Percentiles rank a stretch among this genome's conserved stretches.
phyloP scores from a whole-genome alignment of 2,329 filamentous ascomycete species.

The Teratosphaeria viscida region DNA sequence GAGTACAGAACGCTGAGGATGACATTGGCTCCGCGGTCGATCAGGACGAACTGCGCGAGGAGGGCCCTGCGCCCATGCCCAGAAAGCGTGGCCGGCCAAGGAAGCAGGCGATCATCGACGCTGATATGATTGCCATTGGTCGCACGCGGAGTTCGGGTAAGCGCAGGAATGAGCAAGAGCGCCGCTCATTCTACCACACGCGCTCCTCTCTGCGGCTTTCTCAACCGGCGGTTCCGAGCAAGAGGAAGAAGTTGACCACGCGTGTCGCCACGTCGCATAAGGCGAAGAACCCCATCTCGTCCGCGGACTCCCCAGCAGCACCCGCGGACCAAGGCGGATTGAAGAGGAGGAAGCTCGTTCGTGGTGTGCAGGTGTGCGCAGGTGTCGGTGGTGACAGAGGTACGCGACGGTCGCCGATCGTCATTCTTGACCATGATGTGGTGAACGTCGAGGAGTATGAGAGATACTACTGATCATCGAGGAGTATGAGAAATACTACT shows the following conservation, averaged over 20 bases:
- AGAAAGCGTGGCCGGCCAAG: constrained; percentile 2
- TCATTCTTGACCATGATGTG: not conserved
- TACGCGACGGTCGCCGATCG: not conserved
- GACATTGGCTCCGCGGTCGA: not conserved
- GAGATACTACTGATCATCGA: not conserved
- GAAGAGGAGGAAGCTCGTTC: not conserved
- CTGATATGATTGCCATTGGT: not conserved
- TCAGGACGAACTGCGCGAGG: not conserved
- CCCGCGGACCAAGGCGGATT: not conserved
- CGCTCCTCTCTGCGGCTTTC: not conserved
- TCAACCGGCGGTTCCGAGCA: not conserved
- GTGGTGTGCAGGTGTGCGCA: not conserved
- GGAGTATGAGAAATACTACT: not conserved
- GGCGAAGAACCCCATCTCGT: constrained; percentile 2
- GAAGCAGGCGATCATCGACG: constrained; percentile 3
- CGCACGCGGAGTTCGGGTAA: constrained; percentile 1
- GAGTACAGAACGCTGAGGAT: not conserved
- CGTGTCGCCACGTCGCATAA: not conserved
- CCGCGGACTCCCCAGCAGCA: not conserved
- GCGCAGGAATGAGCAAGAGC: constrained; percentile 1
- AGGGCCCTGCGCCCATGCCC: not conserved
- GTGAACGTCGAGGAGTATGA: not conserved
- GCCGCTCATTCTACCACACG: not conserved
- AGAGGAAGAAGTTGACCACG: not conserved
- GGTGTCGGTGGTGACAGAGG: not conserved